These are phyloP conservation scores for Russula sp. DNA, from an alignment of 768 basidiomycete species.

Conservation along the genomic window DNA sequence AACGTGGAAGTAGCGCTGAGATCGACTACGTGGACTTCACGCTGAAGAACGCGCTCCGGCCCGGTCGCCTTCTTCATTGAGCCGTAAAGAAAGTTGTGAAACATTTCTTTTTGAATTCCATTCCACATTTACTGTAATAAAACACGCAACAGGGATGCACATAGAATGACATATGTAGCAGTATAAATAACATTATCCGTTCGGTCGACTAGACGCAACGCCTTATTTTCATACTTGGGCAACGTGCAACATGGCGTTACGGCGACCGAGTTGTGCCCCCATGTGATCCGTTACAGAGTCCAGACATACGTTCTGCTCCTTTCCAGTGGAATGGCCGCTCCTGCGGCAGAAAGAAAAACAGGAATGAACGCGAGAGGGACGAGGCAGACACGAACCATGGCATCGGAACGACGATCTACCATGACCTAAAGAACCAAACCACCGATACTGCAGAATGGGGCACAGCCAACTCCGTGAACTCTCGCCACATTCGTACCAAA, in stretches of 20 bases:
- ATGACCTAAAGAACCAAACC: slow-evolving; percentile 60
- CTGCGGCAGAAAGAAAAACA: slow-evolving; percentile 19
- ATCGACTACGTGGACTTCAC: no score
- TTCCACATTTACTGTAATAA: no score
- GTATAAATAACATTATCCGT: not conserved
- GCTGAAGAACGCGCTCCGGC: no score
- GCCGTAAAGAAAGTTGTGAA: no score
- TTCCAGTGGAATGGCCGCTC: slow-evolving; percentile 11
- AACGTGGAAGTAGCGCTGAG: no score
- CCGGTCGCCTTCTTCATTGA: no score
- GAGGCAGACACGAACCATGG: slow-evolving; percentile 59
- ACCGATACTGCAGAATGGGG: slow-evolving; percentile 46
- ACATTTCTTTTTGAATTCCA: no score
- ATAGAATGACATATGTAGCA: no score
- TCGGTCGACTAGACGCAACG: slow-evolving; percentile 38
- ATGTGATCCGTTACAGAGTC: slow-evolving; percentile 49
- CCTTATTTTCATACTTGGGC: slow-evolving; percentile 41
- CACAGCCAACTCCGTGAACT: not conserved
- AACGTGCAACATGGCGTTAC: slow-evolving; percentile 43
- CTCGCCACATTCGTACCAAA: not conserved
- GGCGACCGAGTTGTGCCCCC: slow-evolving; percentile 50
- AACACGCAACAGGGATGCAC: no score
- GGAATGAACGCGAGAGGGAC: slow-evolving; percentile 47
- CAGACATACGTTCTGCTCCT: slow-evolving; percentile 34
- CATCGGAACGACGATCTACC: slow-evolving; percentile 54